A percentile compares a stretch with the other conserved stretches of the same genome.
These are phyloP conservation scores for Aspergillus nidulans DNA, from an alignment of 495 filamentous ascomycete species.

Conservation along the genomic window DNA sequence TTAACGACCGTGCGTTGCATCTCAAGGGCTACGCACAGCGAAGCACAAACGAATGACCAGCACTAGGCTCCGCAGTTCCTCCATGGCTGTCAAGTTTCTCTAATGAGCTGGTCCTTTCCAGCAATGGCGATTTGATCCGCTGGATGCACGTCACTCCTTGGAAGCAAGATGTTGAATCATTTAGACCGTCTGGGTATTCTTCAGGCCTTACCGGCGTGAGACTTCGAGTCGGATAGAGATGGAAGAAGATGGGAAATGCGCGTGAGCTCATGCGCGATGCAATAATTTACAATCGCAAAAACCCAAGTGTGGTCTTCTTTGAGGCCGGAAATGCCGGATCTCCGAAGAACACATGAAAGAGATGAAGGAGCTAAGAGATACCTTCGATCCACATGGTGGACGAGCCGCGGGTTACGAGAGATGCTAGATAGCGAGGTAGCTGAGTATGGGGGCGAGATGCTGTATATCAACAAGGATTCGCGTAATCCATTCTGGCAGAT, in stretches of 20 bases:
- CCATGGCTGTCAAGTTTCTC: constrained; percentile 8
- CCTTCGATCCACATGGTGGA: constrained; percentile 6
- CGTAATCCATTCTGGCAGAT: constrained; percentile 9
- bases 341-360: constrained; percentile 8
- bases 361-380: constrained; percentile 8
- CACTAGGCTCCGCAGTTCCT: constrained; percentile 5
- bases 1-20: constrained; percentile 5
- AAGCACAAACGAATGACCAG: constrained; percentile 9
- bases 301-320: constrained; percentile 9
- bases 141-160: constrained; percentile 13
- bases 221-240: background rate
- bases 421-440: constrained; percentile 9
- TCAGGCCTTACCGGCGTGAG: constrained; percentile 4
- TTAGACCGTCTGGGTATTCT: constrained; percentile 7
- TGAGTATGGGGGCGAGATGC: constrained; percentile 9
- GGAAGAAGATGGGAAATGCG: constrained; percentile 5
- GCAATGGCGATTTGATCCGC: constrained; percentile 10
- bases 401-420: constrained; percentile 5
- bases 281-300: constrained; percentile 11
- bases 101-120: constrained; percentile 2
- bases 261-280: constrained; percentile 9
- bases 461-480: constrained; percentile 7
- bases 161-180: constrained; percentile 9
- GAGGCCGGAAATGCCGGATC: constrained; percentile 6
- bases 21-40: constrained; percentile 9